Conservation (phyloP, 768 basidiomycete genomes). For the Leccinellum luteum region DNA sequence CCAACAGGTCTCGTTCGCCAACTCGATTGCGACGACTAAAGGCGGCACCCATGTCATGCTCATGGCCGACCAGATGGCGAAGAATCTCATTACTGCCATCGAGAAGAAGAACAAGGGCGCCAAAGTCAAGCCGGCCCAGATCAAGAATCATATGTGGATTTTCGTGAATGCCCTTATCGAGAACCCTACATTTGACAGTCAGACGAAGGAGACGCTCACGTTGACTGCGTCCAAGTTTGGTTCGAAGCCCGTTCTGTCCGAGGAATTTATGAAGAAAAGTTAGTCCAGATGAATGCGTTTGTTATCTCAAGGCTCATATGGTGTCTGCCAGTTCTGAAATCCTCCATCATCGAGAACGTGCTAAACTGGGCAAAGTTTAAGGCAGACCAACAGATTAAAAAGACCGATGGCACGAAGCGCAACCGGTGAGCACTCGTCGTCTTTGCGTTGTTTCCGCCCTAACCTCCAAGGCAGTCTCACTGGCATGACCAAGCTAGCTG, state of each 20-base stretch:
- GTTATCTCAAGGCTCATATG: conserved; percentile 1
- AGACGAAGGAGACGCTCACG: conserved; percentile 96
- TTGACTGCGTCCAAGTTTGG: conserved; percentile 87
- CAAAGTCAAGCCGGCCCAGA: conserved; percentile 87
- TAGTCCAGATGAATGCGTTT: conserved; percentile 13
- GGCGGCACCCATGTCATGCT: conserved; percentile 91
- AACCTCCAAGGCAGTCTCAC: conserved; percentile 55
- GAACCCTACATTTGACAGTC: conserved; percentile 98
- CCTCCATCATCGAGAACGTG: conserved; percentile 87
- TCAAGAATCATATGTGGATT: conserved; percentile 98
- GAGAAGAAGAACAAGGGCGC: conserved; percentile 98
- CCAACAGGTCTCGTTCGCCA: conserved; percentile 96
- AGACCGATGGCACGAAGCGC: conserved; percentile 90
- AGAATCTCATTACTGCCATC: conserved; percentile 76
- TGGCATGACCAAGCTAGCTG: conserved; percentile 90
- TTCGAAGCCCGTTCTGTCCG: conserved; percentile 76
- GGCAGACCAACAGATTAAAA: conserved; percentile 94
- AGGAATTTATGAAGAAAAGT: conserved; percentile 98
- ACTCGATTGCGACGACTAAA: conserved; percentile 94
- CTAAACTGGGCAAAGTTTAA: conserved; percentile 97
- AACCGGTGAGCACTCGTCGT: conserved; percentile 53
- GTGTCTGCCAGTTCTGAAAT: conserved; percentile 65
- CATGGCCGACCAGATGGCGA: conserved; percentile 87
- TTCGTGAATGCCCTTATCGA: conserved; percentile 95
- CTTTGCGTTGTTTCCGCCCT: background rate